phyloP scores from a whole-genome alignment of 257 asterid genomes.

The Fraxinus excelsior region DNA sequence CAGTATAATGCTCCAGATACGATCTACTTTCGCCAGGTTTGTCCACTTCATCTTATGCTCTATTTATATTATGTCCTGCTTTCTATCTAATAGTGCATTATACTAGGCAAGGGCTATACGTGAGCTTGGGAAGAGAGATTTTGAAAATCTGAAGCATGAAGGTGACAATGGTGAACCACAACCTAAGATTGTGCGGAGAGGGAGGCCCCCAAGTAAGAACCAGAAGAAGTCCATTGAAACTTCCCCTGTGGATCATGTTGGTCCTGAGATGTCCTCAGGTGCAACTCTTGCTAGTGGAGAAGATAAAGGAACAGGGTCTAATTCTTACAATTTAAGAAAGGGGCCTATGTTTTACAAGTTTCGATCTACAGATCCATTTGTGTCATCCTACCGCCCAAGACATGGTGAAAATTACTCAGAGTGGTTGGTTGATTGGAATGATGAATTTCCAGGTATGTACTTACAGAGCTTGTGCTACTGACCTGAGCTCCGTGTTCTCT shows the following conservation, averaged over 20 bases:
- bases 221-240: constrained; percentile 57
- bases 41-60: constrained; percentile 7
- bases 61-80: constrained; percentile 12
- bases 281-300: constrained; percentile 62
- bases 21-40: constrained; percentile 89
- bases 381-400: constrained; percentile 54
- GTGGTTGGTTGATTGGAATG: constrained; percentile 78
- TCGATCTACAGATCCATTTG: constrained; percentile 52
- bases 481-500: not conserved
- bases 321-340: constrained; percentile 79
- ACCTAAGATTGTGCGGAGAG: constrained; percentile 92
- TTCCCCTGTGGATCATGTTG: constrained; percentile 57
- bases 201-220: constrained; percentile 90
- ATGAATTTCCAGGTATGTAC: constrained; percentile 86
- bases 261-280: constrained; percentile 55
- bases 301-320: constrained; percentile 62
- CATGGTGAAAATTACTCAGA: constrained; percentile 72
- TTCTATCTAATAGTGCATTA: constrained; percentile 26
- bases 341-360: constrained; percentile 46
- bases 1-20: constrained; percentile 82
- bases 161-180: constrained; percentile 93
- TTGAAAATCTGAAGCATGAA: constrained; percentile 77
- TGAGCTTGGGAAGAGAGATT: constrained; percentile 82
- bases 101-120: constrained; percentile 84
- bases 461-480: constrained; percentile 3